Evolutionary conservation across 352 stramenopile species (phyloP), one percentile per base, ranked within the genome.

Genomic region (Hyaloperonospora brassicae): DNA sequence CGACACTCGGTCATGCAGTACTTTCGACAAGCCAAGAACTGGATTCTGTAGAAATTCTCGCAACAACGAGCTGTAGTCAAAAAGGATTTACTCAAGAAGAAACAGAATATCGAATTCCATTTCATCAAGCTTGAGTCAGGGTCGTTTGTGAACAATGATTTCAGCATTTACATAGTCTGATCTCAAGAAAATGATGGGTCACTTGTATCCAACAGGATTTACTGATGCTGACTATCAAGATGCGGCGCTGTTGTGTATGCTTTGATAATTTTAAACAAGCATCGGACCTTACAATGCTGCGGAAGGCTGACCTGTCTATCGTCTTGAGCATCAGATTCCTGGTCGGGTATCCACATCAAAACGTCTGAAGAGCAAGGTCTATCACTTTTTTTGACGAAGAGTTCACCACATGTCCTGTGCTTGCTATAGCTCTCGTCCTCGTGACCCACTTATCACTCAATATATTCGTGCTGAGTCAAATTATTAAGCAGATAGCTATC

Each of bases 341-440:
- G 8, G 6, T 43, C 4, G 8, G 38, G 8, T 43, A 43, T 43
- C 13, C 13, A 14, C 9, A 43, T 43, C 8, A 43, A 43, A 43
- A 43, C 38, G 5, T 17, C 6, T n/a, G 38, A 43, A n/a, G 38
- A n/a, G 13, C 38, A 43, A n/a, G 38, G 38, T 4, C 14, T 43
- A 14, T 43, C 38, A 14, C 6, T 43, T 6, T 43, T 43, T 43
- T n/a, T n/a, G 8, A 14, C 17, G 38, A n/a, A n/a, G n/a, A n/a
- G n/a, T n/a, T n/a, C n/a, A n/a, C n/a, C n/a, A n/a, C n/a, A n/a
- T n/a, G n/a, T 21, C 38, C 38, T 6, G 5, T 43, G 5, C 13
- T 17, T 5, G 22, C 78, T 61, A 25, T 79, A 65, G 42, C 79
- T 61, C 56, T 86, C 84, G 62, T 66, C 76, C 53, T 85, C 68